Evolutionary conservation across 257 asterid species (phyloP).

Genomic region (Solanum clarkiae): DNA sequence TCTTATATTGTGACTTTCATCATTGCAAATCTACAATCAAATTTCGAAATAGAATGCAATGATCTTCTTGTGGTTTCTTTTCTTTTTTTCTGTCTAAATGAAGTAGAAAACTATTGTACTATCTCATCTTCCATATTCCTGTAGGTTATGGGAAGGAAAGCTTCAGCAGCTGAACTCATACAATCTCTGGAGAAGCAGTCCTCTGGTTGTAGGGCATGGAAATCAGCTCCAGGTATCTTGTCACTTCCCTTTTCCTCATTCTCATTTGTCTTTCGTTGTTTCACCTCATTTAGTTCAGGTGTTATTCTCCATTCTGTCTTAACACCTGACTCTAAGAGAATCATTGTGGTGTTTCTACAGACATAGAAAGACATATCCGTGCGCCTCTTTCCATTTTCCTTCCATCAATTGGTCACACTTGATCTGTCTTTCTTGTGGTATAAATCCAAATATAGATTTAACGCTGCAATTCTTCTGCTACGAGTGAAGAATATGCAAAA

Average conservation of each 20-base stretch:
- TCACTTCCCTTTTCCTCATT: neutral
- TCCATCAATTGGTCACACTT: neutral
- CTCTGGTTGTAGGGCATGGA: slow-evolving; percentile 2
- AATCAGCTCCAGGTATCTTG: slow-evolving; percentile 2
- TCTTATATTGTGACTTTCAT: neutral
- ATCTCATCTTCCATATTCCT: neutral
- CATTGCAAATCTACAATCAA: neutral
- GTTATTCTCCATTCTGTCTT: neutral
- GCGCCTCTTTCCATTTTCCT: neutral
- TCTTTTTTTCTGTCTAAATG: neutral
- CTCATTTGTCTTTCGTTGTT: neutral
- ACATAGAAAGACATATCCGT: neutral
- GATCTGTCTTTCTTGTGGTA: neutral
- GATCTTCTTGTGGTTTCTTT: neutral
- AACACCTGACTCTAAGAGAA: neutral
- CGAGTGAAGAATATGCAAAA: neutral
- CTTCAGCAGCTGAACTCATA: slow-evolving; percentile 3
- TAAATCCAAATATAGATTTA: neutral
- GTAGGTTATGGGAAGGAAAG: slow-evolving; percentile 14
- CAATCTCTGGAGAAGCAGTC: slow-evolving; percentile 6
- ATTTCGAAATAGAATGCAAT: neutral
- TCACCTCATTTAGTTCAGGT: neutral
- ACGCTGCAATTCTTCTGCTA: neutral
- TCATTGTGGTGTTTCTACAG: neutral
- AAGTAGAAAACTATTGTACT: neutral